Conservation (phyloP, 1,284 basidiomycete genomes). For the Earliella scabrosa region DNA sequence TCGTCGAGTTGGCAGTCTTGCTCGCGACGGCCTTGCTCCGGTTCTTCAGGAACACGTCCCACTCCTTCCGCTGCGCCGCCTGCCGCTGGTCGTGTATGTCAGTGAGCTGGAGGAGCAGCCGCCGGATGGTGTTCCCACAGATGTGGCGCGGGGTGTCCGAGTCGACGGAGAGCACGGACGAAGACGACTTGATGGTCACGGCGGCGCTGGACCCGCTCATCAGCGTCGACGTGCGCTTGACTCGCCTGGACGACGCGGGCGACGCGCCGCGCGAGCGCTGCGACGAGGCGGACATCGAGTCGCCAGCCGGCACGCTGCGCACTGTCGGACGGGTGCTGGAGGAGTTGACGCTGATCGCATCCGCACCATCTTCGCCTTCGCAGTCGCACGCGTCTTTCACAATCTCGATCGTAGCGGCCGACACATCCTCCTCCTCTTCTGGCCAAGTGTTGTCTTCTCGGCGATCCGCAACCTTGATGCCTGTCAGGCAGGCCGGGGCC, state of each 20-base stretch:
- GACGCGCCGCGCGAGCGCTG: slow-evolving; percentile 46
- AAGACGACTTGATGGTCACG: slow-evolving; percentile 37
- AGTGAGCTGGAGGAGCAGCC: slow-evolving; percentile 80
- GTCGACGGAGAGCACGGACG: slow-evolving; percentile 60
- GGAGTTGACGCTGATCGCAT: slow-evolving; percentile 31
- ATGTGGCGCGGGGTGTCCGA: slow-evolving; percentile 68
- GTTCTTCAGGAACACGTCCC: slow-evolving; percentile 88
- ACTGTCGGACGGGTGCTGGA: slow-evolving; percentile 31
- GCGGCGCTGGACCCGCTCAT: slow-evolving; percentile 34
- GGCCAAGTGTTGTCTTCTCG: slow-evolving; percentile 78
- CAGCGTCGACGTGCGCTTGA: slow-evolving; percentile 47
- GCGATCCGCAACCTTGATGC: slow-evolving; percentile 85
- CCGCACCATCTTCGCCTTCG: slow-evolving; percentile 38
- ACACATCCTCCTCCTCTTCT: slow-evolving; percentile 52
- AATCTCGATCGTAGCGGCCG: slow-evolving; percentile 51
- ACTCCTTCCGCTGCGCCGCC: slow-evolving; percentile 72
- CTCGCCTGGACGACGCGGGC: slow-evolving; percentile 52
- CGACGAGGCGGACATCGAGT: slow-evolving; percentile 21
- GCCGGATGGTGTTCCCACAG: slow-evolving; percentile 78
- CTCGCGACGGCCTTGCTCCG: slow-evolving; percentile 51
- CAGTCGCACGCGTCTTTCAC: slow-evolving; percentile 66
- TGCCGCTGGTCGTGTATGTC: slow-evolving; percentile 89
- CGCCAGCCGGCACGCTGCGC: slow-evolving; percentile 20
- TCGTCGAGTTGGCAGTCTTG: slow-evolving; percentile 34
- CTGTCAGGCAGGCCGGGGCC: slow-evolving; percentile 84